Conservation (phyloP, 176 grass and related monocot species). For the Oryza glumipatula region DNA sequence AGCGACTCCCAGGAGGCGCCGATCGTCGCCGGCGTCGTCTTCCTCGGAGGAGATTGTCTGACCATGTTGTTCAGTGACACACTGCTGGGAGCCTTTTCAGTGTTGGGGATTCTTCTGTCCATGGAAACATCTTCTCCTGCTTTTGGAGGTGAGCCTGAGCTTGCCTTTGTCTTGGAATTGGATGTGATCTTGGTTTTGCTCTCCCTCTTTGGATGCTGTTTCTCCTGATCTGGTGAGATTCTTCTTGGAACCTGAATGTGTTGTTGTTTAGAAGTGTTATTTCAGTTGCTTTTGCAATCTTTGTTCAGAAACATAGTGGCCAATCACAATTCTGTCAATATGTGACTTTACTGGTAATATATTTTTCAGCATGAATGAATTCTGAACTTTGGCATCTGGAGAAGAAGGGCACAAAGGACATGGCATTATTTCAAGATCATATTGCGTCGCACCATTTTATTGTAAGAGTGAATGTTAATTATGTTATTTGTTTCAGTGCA, state of each 20-base stretch:
- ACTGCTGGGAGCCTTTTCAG: conserved; percentile 26
- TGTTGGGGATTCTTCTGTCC: conserved; percentile 30
- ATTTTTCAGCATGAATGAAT: background rate
- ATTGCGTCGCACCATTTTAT: background rate
- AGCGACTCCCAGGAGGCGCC: conserved; percentile 69
- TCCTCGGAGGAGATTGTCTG: conserved; percentile 38
- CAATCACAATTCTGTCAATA: background rate
- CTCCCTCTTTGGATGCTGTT: conserved; percentile 50
- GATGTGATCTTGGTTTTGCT: conserved; percentile 47
- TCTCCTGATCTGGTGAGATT: conserved; percentile 47
- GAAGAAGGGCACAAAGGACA: background rate
- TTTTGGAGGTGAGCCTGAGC: conserved; percentile 13
- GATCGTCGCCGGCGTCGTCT: conserved; percentile 46
- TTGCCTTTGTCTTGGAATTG: conserved; percentile 24
- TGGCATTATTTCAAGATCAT: background rate
- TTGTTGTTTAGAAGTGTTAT: background rate
- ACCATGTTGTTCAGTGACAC: conserved; percentile 42
- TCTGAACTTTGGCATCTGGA: background rate
- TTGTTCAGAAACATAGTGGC: background rate
- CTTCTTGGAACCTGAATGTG: conserved; percentile 63
- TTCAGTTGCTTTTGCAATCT: background rate
- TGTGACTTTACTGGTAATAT: background rate
- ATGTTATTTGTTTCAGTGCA: background rate
- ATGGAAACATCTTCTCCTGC: background rate
- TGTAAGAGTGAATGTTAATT: background rate